A percentile compares a stretch with the other conserved stretches of the same genome.
These are phyloP conservation scores for Colletotrichum eremochloae DNA, from an alignment of 2,329 filamentous ascomycete species.

Conservation along the genomic window DNA sequence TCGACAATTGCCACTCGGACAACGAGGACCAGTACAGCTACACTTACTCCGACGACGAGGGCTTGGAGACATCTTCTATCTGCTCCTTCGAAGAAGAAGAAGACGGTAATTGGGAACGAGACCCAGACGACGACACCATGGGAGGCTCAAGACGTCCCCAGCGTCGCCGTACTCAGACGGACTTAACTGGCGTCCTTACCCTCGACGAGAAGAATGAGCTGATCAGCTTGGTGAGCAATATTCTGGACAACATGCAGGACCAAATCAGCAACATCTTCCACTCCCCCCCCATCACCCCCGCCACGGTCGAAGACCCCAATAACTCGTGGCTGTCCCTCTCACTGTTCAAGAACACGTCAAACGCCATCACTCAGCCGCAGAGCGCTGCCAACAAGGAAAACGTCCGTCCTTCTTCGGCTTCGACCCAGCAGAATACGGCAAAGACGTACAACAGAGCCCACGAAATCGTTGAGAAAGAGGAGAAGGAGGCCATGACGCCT, in stretches of 20 bases:
- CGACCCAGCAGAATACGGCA: constrained; percentile 38
- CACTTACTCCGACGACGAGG: constrained; percentile 34
- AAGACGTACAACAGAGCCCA: constrained; percentile 47
- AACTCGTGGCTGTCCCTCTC: constrained; percentile 54
- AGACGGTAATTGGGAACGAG: constrained; percentile 37
- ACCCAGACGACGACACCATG: constrained; percentile 31
- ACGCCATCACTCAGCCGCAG: constrained; percentile 25
- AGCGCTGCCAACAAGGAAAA: constrained; percentile 28
- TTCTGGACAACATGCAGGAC: constrained; percentile 68
- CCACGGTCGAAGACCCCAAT: constrained; percentile 49
- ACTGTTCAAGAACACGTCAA: constrained; percentile 45
- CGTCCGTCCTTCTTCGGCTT: constrained; percentile 31
- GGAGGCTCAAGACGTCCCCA: constrained; percentile 37
- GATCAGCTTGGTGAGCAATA: constrained; percentile 62
- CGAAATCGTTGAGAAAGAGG: constrained; percentile 50
- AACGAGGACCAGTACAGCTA: constrained; percentile 37
- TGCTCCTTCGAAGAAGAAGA: constrained; percentile 41
- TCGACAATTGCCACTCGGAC: constrained; percentile 35
- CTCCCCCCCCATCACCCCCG: constrained; percentile 54
- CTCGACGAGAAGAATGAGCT: constrained; percentile 65
- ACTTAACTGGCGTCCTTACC: constrained; percentile 64
- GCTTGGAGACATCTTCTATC: constrained; percentile 39
- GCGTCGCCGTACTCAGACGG: constrained; percentile 50
- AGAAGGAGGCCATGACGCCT: constrained; percentile 48
- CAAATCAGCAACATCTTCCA: constrained; percentile 68